Evolutionary conservation across 352 stramenopile genomes (phyloP), one percentile per base, ranked within the genome.

Genomic region (Globisporangium megalacanthum): DNA sequence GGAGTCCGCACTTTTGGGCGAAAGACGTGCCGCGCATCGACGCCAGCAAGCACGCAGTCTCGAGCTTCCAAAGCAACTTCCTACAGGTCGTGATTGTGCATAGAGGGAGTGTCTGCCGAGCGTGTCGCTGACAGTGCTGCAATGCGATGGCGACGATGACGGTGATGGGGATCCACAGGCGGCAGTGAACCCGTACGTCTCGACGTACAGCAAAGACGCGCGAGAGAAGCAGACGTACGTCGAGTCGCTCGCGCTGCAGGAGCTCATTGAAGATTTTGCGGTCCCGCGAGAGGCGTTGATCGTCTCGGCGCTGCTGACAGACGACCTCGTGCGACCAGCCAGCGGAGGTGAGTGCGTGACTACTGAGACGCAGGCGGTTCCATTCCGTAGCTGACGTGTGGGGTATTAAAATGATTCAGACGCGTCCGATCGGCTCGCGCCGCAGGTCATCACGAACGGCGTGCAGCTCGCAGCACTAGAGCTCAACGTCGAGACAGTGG

Each of bases 1-100:
- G 79, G 3, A 86, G 79, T 29, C 69, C 82, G 31, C 73, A 75
- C 37, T 48, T 88, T 41, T 92, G 79, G 82, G 72, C 75, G 11
- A 87, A 84, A 52, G 78, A 92, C 22, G 68, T 92, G 48, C 78
- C 82, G 36, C 77, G 82, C 49, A 73, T 92, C 37, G 70, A 92
- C 44, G 66, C 60, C 4, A 78, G 58, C 49, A 89, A 87, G 54
- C 48, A 49, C 8, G 54, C 75, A 9, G 60, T 77, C 25, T 65
- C 66, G 0, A 60, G 49, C 0, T 82, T 76, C 46, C 56, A 60
- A 36, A 80, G 79, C 39, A 92, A 92, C 60, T 87, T 92, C 39
- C 56, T 92, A 6, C 69, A 78, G 64, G 68, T 79, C 51, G 6
- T 19, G 51, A 6, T 2, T 1, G 11, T 50, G 31, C 44, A 7